Percentiles rank a stretch among this genome's conserved stretches.
Evolutionary conservation across 441 rosid genomes (phyloP).

Genomic region (Erodium trifolium): DNA sequence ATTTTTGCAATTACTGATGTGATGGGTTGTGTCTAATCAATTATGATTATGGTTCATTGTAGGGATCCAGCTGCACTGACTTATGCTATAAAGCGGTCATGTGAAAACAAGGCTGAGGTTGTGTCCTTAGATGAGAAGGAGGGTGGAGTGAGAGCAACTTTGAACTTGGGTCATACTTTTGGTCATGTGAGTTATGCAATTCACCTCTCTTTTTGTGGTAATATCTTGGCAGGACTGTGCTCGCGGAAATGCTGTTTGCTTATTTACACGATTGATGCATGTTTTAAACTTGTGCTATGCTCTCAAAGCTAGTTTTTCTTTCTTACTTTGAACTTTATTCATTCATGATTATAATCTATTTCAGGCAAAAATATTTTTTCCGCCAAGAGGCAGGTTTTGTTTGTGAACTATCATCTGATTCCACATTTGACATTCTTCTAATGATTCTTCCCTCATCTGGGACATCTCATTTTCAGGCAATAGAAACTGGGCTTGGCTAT

Average conservation of each 20-base stretch:
- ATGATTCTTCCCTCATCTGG: constrained; percentile 4
- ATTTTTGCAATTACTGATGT: neutral
- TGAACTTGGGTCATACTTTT: constrained; percentile 94
- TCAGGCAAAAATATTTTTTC: neutral
- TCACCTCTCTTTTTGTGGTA: constrained; percentile 1
- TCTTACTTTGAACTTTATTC: neutral
- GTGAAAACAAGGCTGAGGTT: constrained; percentile 95
- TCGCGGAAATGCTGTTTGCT: neutral
- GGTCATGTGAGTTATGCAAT: constrained; percentile 72
- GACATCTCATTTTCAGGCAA: constrained; percentile 48
- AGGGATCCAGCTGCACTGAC: constrained; percentile 86
- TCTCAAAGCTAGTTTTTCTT: neutral
- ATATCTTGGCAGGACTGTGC: neutral
- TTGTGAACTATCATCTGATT: neutral
- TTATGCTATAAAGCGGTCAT: constrained; percentile 88
- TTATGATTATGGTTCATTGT: constrained; percentile 15
- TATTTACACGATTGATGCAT: neutral
- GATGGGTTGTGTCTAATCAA: neutral
- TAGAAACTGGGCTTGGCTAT: constrained; percentile 86
- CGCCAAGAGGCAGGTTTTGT: neutral
- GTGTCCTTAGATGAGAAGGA: constrained; percentile 97
- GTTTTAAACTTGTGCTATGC: neutral
- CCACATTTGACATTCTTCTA: neutral
- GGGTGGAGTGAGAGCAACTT: constrained; percentile 80
- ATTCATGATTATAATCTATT: neutral